phyloP scores from a whole-genome alignment of 1,139 yeast genomes.

The Yamadazyma atlantica region DNA sequence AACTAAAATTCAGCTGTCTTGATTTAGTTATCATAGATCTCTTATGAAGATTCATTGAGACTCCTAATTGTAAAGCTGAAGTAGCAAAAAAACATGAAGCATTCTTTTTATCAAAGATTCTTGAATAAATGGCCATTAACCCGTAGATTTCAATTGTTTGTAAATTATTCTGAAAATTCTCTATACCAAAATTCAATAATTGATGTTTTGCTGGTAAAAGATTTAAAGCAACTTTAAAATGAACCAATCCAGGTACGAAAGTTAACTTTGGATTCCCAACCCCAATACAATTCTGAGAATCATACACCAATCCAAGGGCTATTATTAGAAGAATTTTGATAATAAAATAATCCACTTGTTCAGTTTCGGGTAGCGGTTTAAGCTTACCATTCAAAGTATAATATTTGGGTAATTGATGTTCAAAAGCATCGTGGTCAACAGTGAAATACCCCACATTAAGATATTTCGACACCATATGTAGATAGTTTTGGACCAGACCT shows the following conservation, averaged over 20 bases:
- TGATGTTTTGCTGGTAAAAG: constrained; percentile 22
- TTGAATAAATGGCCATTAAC: constrained; percentile 23
- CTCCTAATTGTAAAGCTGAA: constrained; percentile 26
- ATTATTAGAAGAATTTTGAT: constrained; percentile 22
- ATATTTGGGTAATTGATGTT: constrained; percentile 12
- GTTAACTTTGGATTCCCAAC: constrained; percentile 2
- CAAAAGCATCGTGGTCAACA: constrained; percentile 21
- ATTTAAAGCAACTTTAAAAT: constrained; percentile 21
- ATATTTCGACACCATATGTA: constrained; percentile 20
- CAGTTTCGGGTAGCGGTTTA: constrained; percentile 1
- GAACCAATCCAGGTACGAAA: constrained; percentile 23
- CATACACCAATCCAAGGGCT: constrained; percentile 25
- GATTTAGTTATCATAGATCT: constrained; percentile 10
- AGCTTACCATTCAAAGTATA: constrained; percentile 15
- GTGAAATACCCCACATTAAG: constrained; percentile 28
- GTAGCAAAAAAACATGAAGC: constrained; percentile 25
- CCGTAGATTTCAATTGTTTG: constrained; percentile 28
- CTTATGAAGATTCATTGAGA: constrained; percentile 28
- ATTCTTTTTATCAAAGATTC: constrained; percentile 29
- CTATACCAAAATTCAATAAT: constrained; percentile 14
- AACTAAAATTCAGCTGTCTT: neutral
- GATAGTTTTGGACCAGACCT: constrained; percentile 5
- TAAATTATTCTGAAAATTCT: constrained; percentile 15
- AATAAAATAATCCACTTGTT: constrained; percentile 18
- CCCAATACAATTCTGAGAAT: constrained; percentile 12